A percentile compares a stretch with the other conserved stretches of the same genome.
These are phyloP conservation scores for Verbena officinalis DNA, from an alignment of 257 asterid genomes.

Conservation along the genomic window DNA sequence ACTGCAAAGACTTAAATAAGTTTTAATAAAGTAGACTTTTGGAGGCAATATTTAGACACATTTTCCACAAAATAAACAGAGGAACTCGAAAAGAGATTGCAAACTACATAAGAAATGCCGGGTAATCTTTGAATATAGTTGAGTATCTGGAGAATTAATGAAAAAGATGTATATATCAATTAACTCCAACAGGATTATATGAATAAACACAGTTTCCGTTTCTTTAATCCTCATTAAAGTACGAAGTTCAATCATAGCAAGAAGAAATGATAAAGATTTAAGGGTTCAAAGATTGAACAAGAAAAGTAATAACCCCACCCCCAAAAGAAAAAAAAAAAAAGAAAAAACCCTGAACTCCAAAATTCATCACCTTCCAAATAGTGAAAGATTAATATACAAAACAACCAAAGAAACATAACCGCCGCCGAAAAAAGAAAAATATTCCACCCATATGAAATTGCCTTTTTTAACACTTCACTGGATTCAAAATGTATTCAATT, in stretches of 20 bases:
- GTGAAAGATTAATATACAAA: background rate
- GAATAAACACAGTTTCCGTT: background rate
- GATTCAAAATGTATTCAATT: background rate
- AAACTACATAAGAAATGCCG: background rate
- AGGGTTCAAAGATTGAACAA: background rate
- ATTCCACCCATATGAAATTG: background rate
- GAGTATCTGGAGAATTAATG: background rate
- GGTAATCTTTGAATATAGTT: background rate
- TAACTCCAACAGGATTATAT: background rate
- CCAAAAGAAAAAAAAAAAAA: too few species aligned
- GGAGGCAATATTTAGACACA: too few species aligned
- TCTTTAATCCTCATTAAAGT: background rate
- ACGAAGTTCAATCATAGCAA: background rate
- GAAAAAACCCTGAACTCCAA: background rate
- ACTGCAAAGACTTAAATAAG: slow-evolving; percentile 20
- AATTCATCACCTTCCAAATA: background rate
- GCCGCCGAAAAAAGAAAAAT: background rate
- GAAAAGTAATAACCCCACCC: background rate
- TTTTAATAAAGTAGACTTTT: too few species aligned
- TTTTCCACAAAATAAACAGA: too few species aligned
- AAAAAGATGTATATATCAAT: background rate
- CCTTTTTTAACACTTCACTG: background rate
- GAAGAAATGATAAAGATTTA: background rate
- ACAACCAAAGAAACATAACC: background rate
- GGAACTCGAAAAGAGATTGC: too few species aligned